phyloP scores from a whole-genome alignment of 1,284 basidiomycete genomes.

The Pascua sp. region DNA sequence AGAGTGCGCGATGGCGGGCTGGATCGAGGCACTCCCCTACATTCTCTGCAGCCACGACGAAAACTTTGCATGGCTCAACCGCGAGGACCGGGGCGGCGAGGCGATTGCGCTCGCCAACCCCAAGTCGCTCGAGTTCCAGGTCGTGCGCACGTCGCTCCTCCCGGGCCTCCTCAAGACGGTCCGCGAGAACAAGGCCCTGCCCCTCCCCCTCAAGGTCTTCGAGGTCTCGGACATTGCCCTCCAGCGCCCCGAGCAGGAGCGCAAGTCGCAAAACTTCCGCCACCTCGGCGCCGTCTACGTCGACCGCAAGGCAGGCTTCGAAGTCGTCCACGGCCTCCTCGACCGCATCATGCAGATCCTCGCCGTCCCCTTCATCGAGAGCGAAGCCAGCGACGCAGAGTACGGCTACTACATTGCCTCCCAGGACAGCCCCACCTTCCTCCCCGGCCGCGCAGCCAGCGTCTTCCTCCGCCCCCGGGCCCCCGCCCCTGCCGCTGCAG shows the following conservation, averaged over 20 bases:
- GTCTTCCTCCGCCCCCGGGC: constrained; percentile 71
- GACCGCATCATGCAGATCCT: constrained; percentile 94
- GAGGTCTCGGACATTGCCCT: constrained; percentile 91
- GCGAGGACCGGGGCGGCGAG: constrained; percentile 70
- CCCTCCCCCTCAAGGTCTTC: constrained; percentile 89
- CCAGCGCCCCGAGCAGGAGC: constrained; percentile 73
- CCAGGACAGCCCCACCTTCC: constrained; percentile 82
- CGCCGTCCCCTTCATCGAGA: constrained; percentile 74
- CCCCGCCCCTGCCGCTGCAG: constrained; percentile 43
- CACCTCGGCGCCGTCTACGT: constrained; percentile 90
- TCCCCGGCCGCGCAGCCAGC: constrained; percentile 88
- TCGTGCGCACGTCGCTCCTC: constrained; percentile 90
- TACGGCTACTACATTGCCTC: constrained; percentile 88
- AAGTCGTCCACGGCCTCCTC: constrained; percentile 90
- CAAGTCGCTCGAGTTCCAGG: constrained; percentile 96
- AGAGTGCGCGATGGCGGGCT: constrained; percentile 92
- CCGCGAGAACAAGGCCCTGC: constrained; percentile 90
- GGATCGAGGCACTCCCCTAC: constrained; percentile 90
- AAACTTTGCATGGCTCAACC: constrained; percentile 91
- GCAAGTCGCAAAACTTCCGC: constrained; percentile 81
- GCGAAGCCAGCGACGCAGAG: constrained; percentile 56
- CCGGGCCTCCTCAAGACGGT: constrained; percentile 95
- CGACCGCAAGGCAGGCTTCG: constrained; percentile 94
- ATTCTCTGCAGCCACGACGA: constrained; percentile 99
- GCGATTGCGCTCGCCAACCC: constrained; percentile 94